Base-by-base conservation (phyloP, 2,329 filamentous ascomycete genomes). In the Talaromyces sp. region DNA sequence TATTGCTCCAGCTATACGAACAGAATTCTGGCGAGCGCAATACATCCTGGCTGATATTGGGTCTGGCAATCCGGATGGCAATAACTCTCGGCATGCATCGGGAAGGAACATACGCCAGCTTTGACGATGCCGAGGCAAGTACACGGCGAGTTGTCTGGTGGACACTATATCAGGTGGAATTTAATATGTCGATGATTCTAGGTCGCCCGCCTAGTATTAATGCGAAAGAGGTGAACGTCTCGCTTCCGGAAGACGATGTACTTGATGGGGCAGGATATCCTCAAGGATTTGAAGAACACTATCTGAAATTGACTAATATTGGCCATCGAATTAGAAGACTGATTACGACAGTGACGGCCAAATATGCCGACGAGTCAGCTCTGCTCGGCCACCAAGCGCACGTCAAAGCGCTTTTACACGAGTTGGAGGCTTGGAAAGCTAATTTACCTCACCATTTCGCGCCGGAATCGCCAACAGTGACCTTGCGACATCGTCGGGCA, bases 11-110 rank as follows among this genome's bases (percentile, higher is more conserved):
- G 0, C 60, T 79, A 1, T 79, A 78, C 56, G 65, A 79, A 1
- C 77, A 79, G 52, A 79, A 79, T 41, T 76, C 76, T 41, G 77
- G 78, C 62, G 77, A 79, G 58, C 69, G 77, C 7, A 79, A 79
- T 35, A 77, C 76, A 1, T 74, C 76, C 0, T 74, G 73, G 72
- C 68, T 72, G 31, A 54, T 75, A 57, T 68, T 70, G 27, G 73
- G 73, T 3, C 66, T 73, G n/a, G 72, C 73, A 16, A 69, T 71
- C 22, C 72, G 71, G 43, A 67, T 73, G 31, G 71, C 73, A 19
- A 69, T 74, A 41, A 70, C 72, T 10, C 66, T 74, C 19, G 73
- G 73, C n/a, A 70, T 75, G 47, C 73, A 75, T 59, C 69, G 68
- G 3, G 65, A 63, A 19, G 67, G 68, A 56, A 68, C 66, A 41